These are phyloP conservation scores for Puya raimondii DNA, from an alignment of 176 grass and related monocot species.

Conservation along the genomic window DNA sequence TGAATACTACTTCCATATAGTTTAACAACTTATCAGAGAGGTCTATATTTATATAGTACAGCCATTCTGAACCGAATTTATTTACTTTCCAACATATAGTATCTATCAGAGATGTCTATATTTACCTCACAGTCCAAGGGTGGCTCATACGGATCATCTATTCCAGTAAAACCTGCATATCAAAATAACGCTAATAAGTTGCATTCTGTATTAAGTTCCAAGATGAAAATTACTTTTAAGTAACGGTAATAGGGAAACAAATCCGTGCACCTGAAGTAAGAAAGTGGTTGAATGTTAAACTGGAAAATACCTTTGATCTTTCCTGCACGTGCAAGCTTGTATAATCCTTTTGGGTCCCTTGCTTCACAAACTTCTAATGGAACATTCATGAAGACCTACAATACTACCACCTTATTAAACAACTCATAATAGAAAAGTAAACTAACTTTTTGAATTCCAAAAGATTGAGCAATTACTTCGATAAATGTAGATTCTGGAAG, in stretches of 20 bases:
- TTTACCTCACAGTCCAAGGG: slow-evolving; percentile 79
- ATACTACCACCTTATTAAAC: slow-evolving; percentile 8
- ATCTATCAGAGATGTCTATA: not conserved
- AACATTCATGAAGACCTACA: slow-evolving; percentile 84
- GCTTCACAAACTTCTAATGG: slow-evolving; percentile 89
- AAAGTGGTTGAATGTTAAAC: not conserved
- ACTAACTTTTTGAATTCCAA: not conserved
- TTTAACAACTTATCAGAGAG: too few species aligned
- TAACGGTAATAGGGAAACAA: not conserved
- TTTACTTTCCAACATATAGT: too few species aligned
- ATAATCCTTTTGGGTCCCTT: slow-evolving; percentile 93
- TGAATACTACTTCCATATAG: too few species aligned
- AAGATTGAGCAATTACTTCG: slow-evolving; percentile 43
- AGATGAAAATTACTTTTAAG: not conserved
- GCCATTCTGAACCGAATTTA: too few species aligned
- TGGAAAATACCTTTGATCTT: slow-evolving; percentile 74
- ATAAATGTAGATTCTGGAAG: slow-evolving; percentile 78
- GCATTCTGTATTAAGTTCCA: not conserved
- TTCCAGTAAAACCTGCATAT: slow-evolving; percentile 77
- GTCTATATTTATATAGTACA: too few species aligned
- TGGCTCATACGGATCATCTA: slow-evolving; percentile 93
- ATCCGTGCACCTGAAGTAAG: not conserved
- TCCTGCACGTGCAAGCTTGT: slow-evolving; percentile 90
- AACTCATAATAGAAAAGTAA: not conserved
- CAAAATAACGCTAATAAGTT: not conserved